Conservation (phyloP, 2,329 filamentous ascomycete genomes). For the Elsinoe perseae region DNA sequence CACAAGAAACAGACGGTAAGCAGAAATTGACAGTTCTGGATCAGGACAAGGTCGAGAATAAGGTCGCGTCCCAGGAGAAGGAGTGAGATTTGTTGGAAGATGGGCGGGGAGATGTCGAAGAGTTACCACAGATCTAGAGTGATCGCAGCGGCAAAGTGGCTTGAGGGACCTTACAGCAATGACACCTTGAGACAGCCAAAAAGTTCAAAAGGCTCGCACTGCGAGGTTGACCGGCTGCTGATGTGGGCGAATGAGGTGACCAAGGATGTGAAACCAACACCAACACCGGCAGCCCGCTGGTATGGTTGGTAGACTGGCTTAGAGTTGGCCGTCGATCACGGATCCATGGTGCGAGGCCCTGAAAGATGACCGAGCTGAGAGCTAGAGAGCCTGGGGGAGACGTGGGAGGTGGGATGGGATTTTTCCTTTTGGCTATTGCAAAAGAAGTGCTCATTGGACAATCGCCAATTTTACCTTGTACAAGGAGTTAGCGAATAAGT, state of each 20-base stretch:
- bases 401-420: neutral
- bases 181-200: neutral
- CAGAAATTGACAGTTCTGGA: neutral
- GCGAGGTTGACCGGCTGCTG: slow-evolving; percentile 4
- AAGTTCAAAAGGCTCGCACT: slow-evolving; percentile 4
- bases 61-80: neutral
- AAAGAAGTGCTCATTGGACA: neutral
- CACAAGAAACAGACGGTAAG: neutral
- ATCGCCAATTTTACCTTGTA: neutral
- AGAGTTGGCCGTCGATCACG: slow-evolving; percentile 11
- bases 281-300: slow-evolving; percentile 2
- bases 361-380: slow-evolving; percentile 1
- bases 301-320: slow-evolving; percentile 9
- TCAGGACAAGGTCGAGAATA: slow-evolving; percentile 5
- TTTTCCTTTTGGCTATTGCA: neutral
- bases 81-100: neutral
- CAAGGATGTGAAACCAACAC: slow-evolving; percentile 14
- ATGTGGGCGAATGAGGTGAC: slow-evolving; percentile 9
- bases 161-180: slow-evolving; percentile 7
- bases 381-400: neutral
- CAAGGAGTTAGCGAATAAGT: neutral
- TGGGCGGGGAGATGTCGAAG: neutral
- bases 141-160: slow-evolving; percentile 1
- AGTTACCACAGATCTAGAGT: neutral
- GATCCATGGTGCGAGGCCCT: slow-evolving; percentile 4